phyloP scores from a whole-genome alignment of 139 green algal genomes.

The Chlorella sp. region DNA sequence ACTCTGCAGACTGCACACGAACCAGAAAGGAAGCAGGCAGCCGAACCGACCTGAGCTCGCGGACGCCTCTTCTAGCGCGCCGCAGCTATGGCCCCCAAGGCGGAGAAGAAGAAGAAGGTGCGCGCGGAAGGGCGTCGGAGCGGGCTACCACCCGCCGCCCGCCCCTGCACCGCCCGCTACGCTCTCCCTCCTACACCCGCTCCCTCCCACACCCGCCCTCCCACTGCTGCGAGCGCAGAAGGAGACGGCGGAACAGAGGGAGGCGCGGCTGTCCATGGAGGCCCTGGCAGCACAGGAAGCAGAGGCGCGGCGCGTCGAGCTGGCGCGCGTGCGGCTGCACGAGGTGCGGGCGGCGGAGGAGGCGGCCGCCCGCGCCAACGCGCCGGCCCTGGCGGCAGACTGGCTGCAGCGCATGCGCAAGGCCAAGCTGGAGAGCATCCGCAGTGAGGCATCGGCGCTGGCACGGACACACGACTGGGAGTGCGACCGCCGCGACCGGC shows the following conservation, averaged over 20 bases:
- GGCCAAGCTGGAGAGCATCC: slow-evolving; percentile 26
- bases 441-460: slow-evolving; percentile 34
- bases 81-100: slow-evolving; percentile 15
- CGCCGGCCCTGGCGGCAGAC: slow-evolving; percentile 12
- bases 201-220: neutral
- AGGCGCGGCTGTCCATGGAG: slow-evolving; percentile 63
- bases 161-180: neutral
- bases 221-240: slow-evolving; percentile 29
- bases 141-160: neutral
- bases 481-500: slow-evolving; percentile 83
- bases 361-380: slow-evolving; percentile 9
- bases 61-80: too few species aligned
- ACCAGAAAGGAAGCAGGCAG: too few species aligned
- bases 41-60: too few species aligned
- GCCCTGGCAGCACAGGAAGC: slow-evolving; percentile 60
- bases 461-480: slow-evolving; percentile 78
- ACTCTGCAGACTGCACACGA: too few species aligned
- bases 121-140: neutral
- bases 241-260: slow-evolving; percentile 63
- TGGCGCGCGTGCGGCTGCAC: slow-evolving; percentile 39
- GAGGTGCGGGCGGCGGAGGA: slow-evolving; percentile 10
- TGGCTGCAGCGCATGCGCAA: slow-evolving; percentile 30
- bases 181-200: neutral
- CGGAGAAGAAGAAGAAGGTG: slow-evolving; percentile 27
- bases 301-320: slow-evolving; percentile 48